Conservation (phyloP, 768 basidiomycete genomes). For the Phaffia australis region DNA sequence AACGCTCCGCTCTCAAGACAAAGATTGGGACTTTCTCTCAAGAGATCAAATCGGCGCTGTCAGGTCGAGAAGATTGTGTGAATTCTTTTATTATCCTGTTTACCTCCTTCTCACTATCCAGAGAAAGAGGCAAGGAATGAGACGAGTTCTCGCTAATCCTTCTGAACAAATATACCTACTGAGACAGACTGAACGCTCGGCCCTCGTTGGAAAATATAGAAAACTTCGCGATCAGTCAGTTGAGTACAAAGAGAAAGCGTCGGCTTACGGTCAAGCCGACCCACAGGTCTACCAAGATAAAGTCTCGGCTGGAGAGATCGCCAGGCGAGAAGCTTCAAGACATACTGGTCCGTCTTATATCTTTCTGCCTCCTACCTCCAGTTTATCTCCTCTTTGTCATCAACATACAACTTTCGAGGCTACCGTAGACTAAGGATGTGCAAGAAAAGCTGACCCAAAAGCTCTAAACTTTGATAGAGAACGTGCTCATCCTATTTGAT, state of each 20-base stretch:
- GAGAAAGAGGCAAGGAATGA: background rate
- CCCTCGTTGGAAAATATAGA: slow-evolving; percentile 47
- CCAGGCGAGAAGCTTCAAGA: slow-evolving; percentile 68
- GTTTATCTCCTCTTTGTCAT: background rate
- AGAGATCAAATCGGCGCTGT: slow-evolving; percentile 9
- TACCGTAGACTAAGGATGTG: too few species aligned
- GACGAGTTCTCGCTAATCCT: background rate
- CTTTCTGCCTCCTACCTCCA: background rate
- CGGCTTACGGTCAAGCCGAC: slow-evolving; percentile 71
- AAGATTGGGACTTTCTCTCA: slow-evolving; percentile 4
- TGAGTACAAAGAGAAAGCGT: slow-evolving; percentile 56
- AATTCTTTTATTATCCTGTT: background rate
- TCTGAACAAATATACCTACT: background rate
- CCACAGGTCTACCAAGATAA: slow-evolving; percentile 70
- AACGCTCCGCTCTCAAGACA: background rate
- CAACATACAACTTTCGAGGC: background rate
- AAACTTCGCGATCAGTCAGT: slow-evolving; percentile 46
- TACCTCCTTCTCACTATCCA: background rate
- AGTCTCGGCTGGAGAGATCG: slow-evolving; percentile 57
- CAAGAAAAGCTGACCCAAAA: too few species aligned
- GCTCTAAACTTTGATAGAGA: too few species aligned
- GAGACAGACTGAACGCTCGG: slow-evolving; percentile 49
- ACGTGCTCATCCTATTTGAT: too few species aligned
- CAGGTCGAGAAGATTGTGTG: background rate
- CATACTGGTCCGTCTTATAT: slow-evolving; percentile 67